Conservation (phyloP, 2,329 filamentous ascomycete species). For the Trichoderma harzianum region DNA sequence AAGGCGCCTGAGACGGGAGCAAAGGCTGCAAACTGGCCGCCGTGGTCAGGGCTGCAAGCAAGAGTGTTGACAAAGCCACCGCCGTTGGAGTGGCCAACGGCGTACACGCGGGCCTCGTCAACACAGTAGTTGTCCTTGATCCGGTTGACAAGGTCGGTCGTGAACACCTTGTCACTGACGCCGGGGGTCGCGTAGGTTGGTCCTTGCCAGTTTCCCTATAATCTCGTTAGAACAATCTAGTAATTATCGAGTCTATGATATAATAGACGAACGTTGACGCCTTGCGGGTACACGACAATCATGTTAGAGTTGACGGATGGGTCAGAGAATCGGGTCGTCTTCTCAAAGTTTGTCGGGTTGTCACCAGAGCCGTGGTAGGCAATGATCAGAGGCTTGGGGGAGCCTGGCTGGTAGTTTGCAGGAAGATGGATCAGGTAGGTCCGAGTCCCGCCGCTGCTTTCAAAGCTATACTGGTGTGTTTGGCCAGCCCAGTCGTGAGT, state of each 20-base stretch:
- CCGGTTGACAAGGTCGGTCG: conserved; percentile 40
- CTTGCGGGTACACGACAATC: conserved; percentile 46
- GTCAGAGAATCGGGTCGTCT: conserved; percentile 36
- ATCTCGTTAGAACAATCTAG: background rate
- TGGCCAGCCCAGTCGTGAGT: conserved; percentile 24
- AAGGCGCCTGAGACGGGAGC: conserved; percentile 41
- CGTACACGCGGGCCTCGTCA: conserved; percentile 41
- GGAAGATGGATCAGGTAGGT: conserved; percentile 25
- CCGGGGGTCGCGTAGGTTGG: conserved; percentile 33
- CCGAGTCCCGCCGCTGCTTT: conserved; percentile 23
- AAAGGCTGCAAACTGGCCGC: conserved; percentile 40
- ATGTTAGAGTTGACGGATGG: conserved; percentile 35
- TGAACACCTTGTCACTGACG: conserved; percentile 41
- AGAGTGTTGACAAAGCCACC: conserved; percentile 42
- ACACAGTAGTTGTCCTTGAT: conserved; percentile 38
- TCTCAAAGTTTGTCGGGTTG: conserved; percentile 34
- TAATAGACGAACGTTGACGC: conserved; percentile 31
- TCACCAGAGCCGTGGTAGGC: conserved; percentile 45
- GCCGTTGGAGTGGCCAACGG: conserved; percentile 44
- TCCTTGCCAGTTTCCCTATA: conserved; percentile 40
- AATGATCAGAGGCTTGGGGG: conserved; percentile 40
- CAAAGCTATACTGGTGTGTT: conserved; percentile 23
- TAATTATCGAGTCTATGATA: background rate
- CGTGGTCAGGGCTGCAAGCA: conserved; percentile 38
- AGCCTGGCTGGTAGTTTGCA: conserved; percentile 31